Percentiles rank a stretch among this genome's conserved stretches.
Evolutionary conservation across 2,329 filamentous ascomycete genomes (phyloP).

Genomic region (Colletotrichum tofieldiae): DNA sequence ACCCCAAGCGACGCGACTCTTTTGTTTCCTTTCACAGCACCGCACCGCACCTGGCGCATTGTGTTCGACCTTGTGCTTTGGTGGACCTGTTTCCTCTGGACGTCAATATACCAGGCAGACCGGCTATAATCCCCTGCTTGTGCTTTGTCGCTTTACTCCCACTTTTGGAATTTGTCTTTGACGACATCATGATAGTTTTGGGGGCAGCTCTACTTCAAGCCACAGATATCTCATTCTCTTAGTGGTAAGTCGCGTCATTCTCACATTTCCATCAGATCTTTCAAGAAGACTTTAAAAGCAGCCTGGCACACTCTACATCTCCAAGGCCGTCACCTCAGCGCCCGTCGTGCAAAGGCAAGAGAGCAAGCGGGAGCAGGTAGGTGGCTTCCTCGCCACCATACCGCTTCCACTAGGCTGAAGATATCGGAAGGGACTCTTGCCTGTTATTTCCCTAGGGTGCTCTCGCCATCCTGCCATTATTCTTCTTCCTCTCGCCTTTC

Average conservation of each 20-base stretch:
- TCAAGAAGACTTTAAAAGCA: too few relatives aligned
- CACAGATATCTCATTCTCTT: constrained; percentile 55
- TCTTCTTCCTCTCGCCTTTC: neutral
- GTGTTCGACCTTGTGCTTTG: constrained; percentile 34
- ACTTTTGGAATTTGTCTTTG: constrained; percentile 42
- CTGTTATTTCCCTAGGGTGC: neutral
- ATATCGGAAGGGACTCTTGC: neutral
- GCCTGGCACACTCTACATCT: neutral
- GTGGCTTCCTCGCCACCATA: constrained; percentile 9
- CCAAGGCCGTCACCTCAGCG: neutral
- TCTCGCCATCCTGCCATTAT: neutral
- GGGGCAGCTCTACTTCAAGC: constrained; percentile 50
- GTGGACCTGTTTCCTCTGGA: constrained; percentile 29
- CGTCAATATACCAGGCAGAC: constrained; percentile 31
- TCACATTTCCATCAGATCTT: neutral
- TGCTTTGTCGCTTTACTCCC: constrained; percentile 40
- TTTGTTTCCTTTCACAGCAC: constrained; percentile 32
- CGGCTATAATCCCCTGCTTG: constrained; percentile 29
- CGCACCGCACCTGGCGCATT: constrained; percentile 37
- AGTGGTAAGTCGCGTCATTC: constrained; percentile 55
- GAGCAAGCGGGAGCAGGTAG: neutral
- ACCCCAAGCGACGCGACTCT: constrained; percentile 38
- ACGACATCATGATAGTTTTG: constrained; percentile 62
- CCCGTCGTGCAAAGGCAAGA: neutral
- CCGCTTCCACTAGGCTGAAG: neutral